Base-by-base conservation (phyloP, 345 rosid genomes). In the Bretschneidera sinensis region DNA sequence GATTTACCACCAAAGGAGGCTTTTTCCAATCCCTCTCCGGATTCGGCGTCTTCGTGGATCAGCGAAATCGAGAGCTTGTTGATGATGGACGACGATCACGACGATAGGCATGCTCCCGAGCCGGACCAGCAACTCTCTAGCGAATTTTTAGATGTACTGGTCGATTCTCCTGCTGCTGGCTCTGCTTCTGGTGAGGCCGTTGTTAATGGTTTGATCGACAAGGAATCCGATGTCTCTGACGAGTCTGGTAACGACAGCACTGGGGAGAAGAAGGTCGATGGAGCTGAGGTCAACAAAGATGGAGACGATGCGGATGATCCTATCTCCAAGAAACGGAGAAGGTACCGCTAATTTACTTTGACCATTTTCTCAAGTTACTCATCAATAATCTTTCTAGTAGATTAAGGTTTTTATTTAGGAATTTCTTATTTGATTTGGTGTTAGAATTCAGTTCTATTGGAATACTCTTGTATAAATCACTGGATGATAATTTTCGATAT, bases 251-350 rank as follows among this genome's bases (percentile, higher is more conserved):
- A 39, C 45, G 10, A 13, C 45, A 14, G 11, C 45, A 21, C 53
- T 19, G 55, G 17, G 17, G 72, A 72, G 43, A 60, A 47, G 61
- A 54, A 28, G 18, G 18, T 28, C 16, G 59, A 64, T 54, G 80
- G 50, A 17, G 54, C 33, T 34, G 73, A 72, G 21, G 65, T 11
- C 21, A 52, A 25, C 24, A 45, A 39, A 31, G 71, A 43, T 11
- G 65, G 31, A 33, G 70, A 43, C 13, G 77, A 31, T 19, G 24
- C 65, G 51, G 75, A 71, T 53, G 78, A 73, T 72, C 65, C 71
- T 34, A 56, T 61, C 54, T 64, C 75, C 24, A 87, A 73, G 79
- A 87, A 87, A 70, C 66, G 64, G 81, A 79, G 65, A 71, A 75
- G 88, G 83, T 76, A 79, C 31, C 20, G 71, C 6, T 72, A 60